These are phyloP conservation scores for Rhizopus stolonifer DNA, from an alignment of 371 early-diverging fungal species.

Conservation along the genomic window DNA sequence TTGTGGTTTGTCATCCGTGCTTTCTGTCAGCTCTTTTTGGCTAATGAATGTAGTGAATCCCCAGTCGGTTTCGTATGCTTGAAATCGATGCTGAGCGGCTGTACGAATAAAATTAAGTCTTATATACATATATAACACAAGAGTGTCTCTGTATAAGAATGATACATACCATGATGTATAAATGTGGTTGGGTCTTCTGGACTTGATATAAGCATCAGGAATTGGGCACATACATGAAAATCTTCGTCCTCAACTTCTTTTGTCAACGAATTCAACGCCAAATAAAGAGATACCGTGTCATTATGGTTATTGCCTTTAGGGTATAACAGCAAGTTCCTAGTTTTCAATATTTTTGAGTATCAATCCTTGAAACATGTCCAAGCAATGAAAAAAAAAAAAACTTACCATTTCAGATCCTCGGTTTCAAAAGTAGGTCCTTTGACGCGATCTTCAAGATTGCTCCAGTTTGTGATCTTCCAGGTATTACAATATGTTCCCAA, in stretches of 20 bases:
- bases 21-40: conserved; percentile 32
- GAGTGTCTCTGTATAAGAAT: not conserved
- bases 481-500: conserved; percentile 3
- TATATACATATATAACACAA: too few relatives aligned
- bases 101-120: not conserved
- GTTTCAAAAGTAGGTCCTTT: conserved; percentile 54
- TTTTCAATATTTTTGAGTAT: not conserved
- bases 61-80: conserved; percentile 56
- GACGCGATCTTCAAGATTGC: conserved; percentile 42
- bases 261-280: conserved; percentile 73
- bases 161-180: conserved; percentile 22
- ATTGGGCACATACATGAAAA: conserved; percentile 84
- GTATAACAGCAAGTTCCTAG: conserved; percentile 82
- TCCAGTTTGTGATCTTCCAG: conserved; percentile 52
- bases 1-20: conserved; percentile 44
- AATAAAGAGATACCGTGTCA: conserved; percentile 71
- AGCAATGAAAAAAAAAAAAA: not conserved
- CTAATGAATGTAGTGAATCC: conserved; percentile 19
- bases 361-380: not conserved
- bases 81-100: conserved; percentile 78
- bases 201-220: conserved; percentile 76
- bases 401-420: conserved; percentile 55
- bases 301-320: conserved; percentile 76
- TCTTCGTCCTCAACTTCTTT: conserved; percentile 54
- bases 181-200: conserved; percentile 60